phyloP scores from a whole-genome alignment of 75 land plant genomes.

The Adiantum capillusveneris region DNA sequence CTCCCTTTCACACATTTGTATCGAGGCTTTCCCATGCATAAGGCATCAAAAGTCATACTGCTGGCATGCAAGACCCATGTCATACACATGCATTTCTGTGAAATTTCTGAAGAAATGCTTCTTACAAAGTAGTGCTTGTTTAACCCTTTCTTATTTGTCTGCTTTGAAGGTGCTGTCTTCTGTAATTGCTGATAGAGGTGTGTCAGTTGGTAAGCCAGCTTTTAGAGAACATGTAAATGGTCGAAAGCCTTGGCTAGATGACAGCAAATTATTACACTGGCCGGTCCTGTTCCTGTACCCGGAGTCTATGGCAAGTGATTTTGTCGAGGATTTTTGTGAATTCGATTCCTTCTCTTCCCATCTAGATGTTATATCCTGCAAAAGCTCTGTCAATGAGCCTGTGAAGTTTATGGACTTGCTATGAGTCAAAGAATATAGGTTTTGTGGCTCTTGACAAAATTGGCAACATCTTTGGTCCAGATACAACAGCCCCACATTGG shows the following conservation, averaged over 20 bases:
- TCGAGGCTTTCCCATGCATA: too few relatives aligned
- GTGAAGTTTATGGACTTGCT: neutral
- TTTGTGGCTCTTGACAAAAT: slow-evolving; percentile 22
- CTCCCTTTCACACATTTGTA: too few relatives aligned
- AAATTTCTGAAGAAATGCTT: neutral
- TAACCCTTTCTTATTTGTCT: neutral
- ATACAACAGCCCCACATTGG: slow-evolving; percentile 62
- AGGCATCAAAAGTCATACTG: too few relatives aligned
- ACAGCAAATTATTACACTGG: slow-evolving; percentile 82
- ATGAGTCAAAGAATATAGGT: slow-evolving; percentile 11
- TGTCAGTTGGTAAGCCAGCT: slow-evolving; percentile 57
- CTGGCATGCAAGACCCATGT: too few relatives aligned
- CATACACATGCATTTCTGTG: too few relatives aligned
- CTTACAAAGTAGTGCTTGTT: neutral
- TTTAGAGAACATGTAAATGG: slow-evolving; percentile 67
- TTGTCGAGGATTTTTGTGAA: slow-evolving; percentile 93
- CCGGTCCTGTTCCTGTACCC: slow-evolving; percentile 91
- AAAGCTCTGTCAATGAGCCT: neutral
- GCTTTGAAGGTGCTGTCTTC: slow-evolving; percentile 15
- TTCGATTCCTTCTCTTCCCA: slow-evolving; percentile 67
- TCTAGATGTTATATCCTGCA: slow-evolving; percentile 87
- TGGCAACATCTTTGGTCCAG: slow-evolving; percentile 70
- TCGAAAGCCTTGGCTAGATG: slow-evolving; percentile 70
- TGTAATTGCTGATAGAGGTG: slow-evolving; percentile 49
- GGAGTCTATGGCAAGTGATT: slow-evolving; percentile 89